Conservation (phyloP, 495 filamentous ascomycete genomes). For the Xanthoparmelia taractica region DNA sequence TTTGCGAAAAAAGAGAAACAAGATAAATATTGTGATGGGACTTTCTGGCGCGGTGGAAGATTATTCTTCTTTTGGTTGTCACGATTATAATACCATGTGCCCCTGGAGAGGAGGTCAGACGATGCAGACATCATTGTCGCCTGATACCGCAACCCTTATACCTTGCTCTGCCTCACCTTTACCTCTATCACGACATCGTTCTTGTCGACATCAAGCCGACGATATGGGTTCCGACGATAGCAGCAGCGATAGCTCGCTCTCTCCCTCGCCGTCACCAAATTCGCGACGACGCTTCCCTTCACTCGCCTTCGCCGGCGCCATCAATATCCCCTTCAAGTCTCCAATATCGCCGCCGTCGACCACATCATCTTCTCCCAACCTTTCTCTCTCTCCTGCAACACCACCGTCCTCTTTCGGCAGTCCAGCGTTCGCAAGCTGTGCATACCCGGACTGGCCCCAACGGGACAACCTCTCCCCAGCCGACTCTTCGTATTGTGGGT, state of each 20-base stretch:
- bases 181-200: neutral
- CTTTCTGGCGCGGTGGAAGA: neutral
- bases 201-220: slow-evolving; percentile 5
- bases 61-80: neutral
- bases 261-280: slow-evolving; percentile 13
- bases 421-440: slow-evolving; percentile 19
- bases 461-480: slow-evolving; percentile 22
- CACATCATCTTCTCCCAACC: slow-evolving; percentile 17
- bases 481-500: slow-evolving; percentile 15
- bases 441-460: slow-evolving; percentile 27
- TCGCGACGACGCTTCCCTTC: slow-evolving; percentile 17
- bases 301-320: slow-evolving; percentile 24
- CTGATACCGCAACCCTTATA: neutral
- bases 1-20: neutral
- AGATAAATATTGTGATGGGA: neutral
- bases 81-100: neutral
- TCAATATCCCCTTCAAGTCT: slow-evolving; percentile 25
- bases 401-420: slow-evolving; percentile 14
- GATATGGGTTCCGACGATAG: slow-evolving; percentile 11
- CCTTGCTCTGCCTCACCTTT: neutral
- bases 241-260: slow-evolving; percentile 22
- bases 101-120: neutral
- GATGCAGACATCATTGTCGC: neutral
- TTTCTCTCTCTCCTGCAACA: slow-evolving; percentile 17
- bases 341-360: slow-evolving; percentile 3